phyloP scores from a whole-genome alignment of 495 filamentous ascomycete genomes.

The Penicillium tannophilum region DNA sequence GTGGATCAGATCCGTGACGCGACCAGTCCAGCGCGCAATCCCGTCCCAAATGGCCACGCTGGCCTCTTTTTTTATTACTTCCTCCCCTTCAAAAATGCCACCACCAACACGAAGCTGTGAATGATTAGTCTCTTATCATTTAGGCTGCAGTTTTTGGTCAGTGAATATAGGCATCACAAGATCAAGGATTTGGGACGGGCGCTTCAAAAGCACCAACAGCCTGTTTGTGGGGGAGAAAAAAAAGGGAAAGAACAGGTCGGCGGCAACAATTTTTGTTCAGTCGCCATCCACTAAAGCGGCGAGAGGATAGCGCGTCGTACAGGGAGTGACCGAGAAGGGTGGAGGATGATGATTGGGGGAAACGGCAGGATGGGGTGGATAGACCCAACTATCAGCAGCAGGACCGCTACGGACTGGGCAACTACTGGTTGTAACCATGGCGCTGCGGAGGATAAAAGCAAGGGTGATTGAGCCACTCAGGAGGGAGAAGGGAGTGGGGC shows the following conservation, averaged over 20 bases:
- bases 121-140: neutral
- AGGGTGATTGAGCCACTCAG: slow-evolving; percentile 36
- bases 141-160: neutral
- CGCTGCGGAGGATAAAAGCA: slow-evolving; percentile 32
- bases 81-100: neutral
- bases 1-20: slow-evolving; percentile 19
- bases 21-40: slow-evolving; percentile 26
- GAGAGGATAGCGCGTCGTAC: slow-evolving; percentile 38
- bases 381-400: slow-evolving; percentile 32
- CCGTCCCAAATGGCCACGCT: slow-evolving; percentile 25
- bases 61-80: slow-evolving; percentile 18
- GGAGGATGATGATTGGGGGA: slow-evolving; percentile 36
- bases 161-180: neutral
- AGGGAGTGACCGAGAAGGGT: slow-evolving; percentile 31
- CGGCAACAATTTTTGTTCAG: slow-evolving; percentile 46
- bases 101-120: neutral
- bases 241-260: slow-evolving; percentile 33
- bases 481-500: slow-evolving; percentile 9
- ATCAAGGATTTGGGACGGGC: neutral
- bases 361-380: slow-evolving; percentile 15
- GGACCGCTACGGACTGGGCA: slow-evolving; percentile 37
- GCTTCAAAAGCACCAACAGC: slow-evolving; percentile 5
- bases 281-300: slow-evolving; percentile 45
- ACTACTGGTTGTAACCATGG: slow-evolving; percentile 37
- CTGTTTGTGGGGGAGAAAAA: slow-evolving; percentile 14